These are phyloP conservation scores for Podila clonocystis DNA, from an alignment of 192 early-diverging fungal species.

Conservation along the genomic window DNA sequence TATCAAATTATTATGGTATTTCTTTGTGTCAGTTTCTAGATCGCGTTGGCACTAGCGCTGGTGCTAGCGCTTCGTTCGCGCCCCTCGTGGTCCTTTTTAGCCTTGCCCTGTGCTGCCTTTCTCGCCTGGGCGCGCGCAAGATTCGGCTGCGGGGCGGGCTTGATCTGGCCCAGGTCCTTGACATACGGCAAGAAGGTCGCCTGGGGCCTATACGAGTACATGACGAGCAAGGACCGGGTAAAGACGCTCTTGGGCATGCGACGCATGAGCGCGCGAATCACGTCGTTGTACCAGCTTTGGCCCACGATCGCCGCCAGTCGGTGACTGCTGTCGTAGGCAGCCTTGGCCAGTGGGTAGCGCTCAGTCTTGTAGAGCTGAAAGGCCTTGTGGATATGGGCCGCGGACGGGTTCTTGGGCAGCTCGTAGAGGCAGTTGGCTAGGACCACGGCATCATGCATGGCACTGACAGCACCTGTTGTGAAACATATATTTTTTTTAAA, in stretches of 20 bases:
- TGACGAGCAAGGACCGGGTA: constrained; percentile 19
- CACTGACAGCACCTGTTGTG: constrained; percentile 28
- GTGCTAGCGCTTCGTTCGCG: no score
- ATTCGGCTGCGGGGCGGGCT: constrained; percentile 18
- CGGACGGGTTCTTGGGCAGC: constrained; percentile 9
- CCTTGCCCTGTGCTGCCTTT: not conserved
- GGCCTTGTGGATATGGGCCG: constrained; percentile 11
- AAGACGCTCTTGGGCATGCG: constrained; percentile 34
- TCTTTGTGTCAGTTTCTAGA: no score
- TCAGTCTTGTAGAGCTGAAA: constrained; percentile 22
- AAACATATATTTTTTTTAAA: no score
- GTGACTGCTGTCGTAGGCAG: constrained; percentile 27
- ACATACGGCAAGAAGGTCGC: constrained; percentile 13
- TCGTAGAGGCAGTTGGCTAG: constrained; percentile 31
- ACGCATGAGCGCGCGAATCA: constrained; percentile 13
- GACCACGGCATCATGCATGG: constrained; percentile 19
- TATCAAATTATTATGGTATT: no score
- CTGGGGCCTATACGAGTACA: constrained; percentile 31
- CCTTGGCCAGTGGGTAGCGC: constrained; percentile 21
- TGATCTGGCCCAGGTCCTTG: constrained; percentile 12
- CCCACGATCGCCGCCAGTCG: constrained; percentile 23
- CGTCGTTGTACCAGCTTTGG: constrained; percentile 24
- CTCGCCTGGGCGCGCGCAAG: constrained; percentile 2
- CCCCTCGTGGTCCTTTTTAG: not conserved
- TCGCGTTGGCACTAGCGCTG: no score